Percentiles rank a stretch among this genome's conserved stretches.
Conservation (phyloP, 1,284 basidiomycete species). For the Schizophyllum commune region DNA sequence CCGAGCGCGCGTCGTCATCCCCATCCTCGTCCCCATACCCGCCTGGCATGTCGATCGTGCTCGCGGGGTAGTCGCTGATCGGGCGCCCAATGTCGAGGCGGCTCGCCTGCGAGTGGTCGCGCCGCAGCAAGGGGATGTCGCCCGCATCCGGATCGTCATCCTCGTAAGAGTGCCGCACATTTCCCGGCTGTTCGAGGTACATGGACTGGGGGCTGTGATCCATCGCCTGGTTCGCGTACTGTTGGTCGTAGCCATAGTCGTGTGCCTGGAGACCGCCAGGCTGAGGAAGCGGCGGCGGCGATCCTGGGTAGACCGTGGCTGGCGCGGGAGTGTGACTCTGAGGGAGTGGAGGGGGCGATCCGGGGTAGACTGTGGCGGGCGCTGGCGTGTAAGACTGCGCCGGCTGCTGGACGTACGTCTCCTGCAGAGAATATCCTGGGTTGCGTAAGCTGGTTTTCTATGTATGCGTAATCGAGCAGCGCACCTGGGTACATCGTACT, state of each 20-base stretch:
- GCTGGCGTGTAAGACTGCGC: conserved; percentile 14
- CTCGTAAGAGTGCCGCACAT: conserved; percentile 10
- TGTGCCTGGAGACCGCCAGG: not conserved
- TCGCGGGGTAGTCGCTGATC: conserved; percentile 10
- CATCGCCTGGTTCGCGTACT: conserved; percentile 3
- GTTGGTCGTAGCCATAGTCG: not conserved
- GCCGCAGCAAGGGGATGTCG: conserved; percentile 56
- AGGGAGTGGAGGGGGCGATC: conserved; percentile 13
- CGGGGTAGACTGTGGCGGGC: conserved; percentile 20
- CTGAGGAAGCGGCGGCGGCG: conserved; percentile 12
- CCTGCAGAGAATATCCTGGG: conserved; percentile 10
- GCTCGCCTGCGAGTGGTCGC: conserved; percentile 26
- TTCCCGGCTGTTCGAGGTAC: conserved; percentile 14
- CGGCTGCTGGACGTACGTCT: conserved; percentile 11
- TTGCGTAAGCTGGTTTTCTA: conserved; percentile 21
- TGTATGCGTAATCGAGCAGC: conserved; percentile 22
- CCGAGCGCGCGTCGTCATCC: conserved; percentile 29
- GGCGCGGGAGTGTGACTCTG: conserved; percentile 17
- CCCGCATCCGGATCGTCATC: conserved; percentile 13
- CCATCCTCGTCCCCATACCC: conserved; percentile 32
- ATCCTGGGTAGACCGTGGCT: conserved; percentile 15
- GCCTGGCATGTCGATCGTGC: conserved; percentile 30
- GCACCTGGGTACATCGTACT: conserved; percentile 7
- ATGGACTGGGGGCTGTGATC: conserved; percentile 7
- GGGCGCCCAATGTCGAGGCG: conserved; percentile 4